Conservation (phyloP, 106 monocot species). For the Dioscorea dumetorum region DNA sequence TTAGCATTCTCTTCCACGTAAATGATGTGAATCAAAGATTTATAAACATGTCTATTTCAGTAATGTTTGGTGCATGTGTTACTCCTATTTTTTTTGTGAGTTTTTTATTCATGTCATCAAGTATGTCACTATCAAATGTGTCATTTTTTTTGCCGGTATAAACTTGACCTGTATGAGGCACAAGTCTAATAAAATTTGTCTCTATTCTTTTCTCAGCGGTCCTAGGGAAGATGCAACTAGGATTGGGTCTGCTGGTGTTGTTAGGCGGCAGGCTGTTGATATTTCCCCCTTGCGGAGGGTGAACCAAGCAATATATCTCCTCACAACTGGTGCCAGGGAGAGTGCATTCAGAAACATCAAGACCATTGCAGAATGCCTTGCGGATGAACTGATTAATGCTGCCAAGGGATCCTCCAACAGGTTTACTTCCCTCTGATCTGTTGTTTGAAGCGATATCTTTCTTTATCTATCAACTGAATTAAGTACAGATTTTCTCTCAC, state of each 20-base stretch:
- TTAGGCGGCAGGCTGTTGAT: slow-evolving; percentile 54
- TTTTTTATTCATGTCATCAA: not conserved
- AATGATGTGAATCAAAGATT: too few relatives aligned
- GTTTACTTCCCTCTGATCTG: not conserved
- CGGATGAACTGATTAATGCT: slow-evolving; percentile 59
- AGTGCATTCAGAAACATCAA: slow-evolving; percentile 68
- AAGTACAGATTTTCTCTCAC: too few relatives aligned
- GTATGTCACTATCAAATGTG: not conserved
- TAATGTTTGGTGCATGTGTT: not conserved
- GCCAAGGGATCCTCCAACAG: slow-evolving; percentile 68
- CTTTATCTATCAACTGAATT: too few relatives aligned
- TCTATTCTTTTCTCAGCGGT: slow-evolving; percentile 25
- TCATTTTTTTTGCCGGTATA: too few relatives aligned
- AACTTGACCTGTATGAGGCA: too few relatives aligned
- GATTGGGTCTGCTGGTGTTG: slow-evolving; percentile 59
- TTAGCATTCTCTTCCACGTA: too few relatives aligned
- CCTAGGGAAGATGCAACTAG: slow-evolving; percentile 54
- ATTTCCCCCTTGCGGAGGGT: slow-evolving; percentile 58
- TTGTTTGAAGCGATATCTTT: not conserved
- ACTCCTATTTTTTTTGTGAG: not conserved
- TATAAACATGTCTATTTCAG: not conserved
- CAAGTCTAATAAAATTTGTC: not conserved
- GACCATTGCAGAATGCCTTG: slow-evolving; percentile 63
- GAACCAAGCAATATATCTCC: slow-evolving; percentile 54
- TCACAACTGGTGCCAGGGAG: slow-evolving; percentile 57